A percentile compares a stretch with the other conserved stretches of the same genome.
Conservation (phyloP, 1,284 basidiomycete genomes). For the Phellinidium pouzarii region DNA sequence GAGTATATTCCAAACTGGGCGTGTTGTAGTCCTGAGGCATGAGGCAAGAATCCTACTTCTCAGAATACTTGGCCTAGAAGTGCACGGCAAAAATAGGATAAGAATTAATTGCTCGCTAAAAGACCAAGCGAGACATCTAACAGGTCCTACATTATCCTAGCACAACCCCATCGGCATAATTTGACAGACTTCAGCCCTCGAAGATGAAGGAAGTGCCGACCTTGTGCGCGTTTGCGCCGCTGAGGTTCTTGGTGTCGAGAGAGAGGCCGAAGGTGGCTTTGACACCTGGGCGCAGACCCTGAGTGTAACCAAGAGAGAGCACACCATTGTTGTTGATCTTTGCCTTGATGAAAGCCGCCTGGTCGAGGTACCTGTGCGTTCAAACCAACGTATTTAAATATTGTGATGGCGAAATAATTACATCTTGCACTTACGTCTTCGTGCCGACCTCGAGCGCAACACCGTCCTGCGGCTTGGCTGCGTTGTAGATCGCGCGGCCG, state of each 20-base stretch:
- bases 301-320: conserved; percentile 86
- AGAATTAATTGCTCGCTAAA: neutral
- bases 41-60: no score
- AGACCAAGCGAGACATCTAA: neutral
- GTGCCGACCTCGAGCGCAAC: conserved; percentile 94
- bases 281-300: conserved; percentile 91
- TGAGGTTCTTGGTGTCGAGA: conserved; percentile 84
- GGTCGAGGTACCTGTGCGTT: conserved; percentile 71
- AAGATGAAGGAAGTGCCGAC: conserved; percentile 71
- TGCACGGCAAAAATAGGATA: neutral
- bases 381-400: conserved; percentile 8
- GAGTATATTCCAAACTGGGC: no score
- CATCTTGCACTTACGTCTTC: conserved; percentile 68
- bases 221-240: conserved; percentile 71
- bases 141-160: neutral
- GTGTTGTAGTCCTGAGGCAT: no score
- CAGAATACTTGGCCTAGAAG: no score
- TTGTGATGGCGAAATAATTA: neutral
- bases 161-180: neutral
- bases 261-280: conserved; percentile 92
- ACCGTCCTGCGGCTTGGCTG: conserved; percentile 82
- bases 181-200: conserved; percentile 55
- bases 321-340: conserved; percentile 98
- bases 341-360: conserved; percentile 91
- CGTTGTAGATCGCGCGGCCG: conserved; percentile 96